Percentiles rank a stretch among this genome's conserved stretches.
These are phyloP conservation scores for Cordyceps militaris DNA, from an alignment of 2,329 filamentous ascomycete genomes.

Conservation along the genomic window DNA sequence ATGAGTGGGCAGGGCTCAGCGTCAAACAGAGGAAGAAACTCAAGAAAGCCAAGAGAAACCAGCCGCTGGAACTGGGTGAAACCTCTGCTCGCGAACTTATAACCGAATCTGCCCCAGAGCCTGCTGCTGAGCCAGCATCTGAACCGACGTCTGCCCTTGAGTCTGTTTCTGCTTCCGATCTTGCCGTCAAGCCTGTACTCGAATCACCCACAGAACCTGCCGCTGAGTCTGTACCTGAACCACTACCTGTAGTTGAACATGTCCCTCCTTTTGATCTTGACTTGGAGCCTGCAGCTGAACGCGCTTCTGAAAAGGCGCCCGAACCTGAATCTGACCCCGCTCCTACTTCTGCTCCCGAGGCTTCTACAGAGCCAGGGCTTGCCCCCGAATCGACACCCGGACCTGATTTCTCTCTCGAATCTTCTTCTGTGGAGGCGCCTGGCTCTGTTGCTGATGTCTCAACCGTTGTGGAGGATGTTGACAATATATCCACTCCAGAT, in stretches of 20 bases:
- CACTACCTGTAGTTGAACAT: not conserved
- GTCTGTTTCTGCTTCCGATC: not conserved
- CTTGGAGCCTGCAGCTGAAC: not conserved
- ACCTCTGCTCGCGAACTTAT: not conserved
- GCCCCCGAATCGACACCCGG: not conserved
- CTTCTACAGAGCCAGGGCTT: too few relatives aligned
- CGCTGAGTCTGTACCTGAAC: not conserved
- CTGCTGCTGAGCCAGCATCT: not conserved
- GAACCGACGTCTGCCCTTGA: not conserved
- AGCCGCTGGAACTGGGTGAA: slow-evolving; percentile 5
- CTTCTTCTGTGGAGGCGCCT: not conserved
- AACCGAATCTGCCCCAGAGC: not conserved
- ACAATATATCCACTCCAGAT: slow-evolving; percentile 1
- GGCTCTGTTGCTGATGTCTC: not conserved
- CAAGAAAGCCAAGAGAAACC: slow-evolving; percentile 19
- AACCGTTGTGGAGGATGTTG: not conserved
- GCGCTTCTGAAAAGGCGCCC: not conserved
- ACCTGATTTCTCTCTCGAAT: not conserved
- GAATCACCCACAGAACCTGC: not conserved
- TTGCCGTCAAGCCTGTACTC: not conserved
- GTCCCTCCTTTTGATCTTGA: not conserved
- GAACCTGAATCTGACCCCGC: not conserved
- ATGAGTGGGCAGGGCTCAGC: slow-evolving; percentile 12
- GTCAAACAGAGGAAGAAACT: slow-evolving; percentile 22
- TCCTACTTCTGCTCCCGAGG: too few relatives aligned